A percentile compares a stretch with the other conserved stretches of the same genome.
These are phyloP conservation scores for Trametes villosa DNA, from an alignment of 768 basidiomycete species.

Conservation along the genomic window DNA sequence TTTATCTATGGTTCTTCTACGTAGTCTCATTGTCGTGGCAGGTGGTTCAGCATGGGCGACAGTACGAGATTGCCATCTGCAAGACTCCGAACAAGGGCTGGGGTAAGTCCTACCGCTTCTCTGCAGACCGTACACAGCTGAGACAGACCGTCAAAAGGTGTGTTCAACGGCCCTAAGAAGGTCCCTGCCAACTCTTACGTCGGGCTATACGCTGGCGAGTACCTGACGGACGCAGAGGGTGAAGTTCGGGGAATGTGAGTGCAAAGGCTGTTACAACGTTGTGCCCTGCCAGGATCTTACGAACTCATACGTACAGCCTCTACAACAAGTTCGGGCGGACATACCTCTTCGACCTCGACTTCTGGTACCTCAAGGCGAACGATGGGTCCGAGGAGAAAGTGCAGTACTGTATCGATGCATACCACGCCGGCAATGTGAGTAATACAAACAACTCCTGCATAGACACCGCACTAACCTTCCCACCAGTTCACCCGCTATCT, in stretches of 20 bases:
- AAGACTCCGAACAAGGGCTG: conserved; percentile 83
- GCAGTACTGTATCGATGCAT: conserved; percentile 80
- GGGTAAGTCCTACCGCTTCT: conserved; percentile 53
- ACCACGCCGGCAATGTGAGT: conserved; percentile 84
- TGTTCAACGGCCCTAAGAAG: conserved; percentile 66
- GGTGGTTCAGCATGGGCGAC: conserved; percentile 86
- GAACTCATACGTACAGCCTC: conserved; percentile 44
- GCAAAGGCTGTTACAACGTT: not conserved
- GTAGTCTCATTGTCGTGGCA: conserved; percentile 32
- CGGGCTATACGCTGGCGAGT: conserved; percentile 86
- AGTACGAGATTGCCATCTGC: conserved; percentile 60
- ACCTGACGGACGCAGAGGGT: conserved; percentile 69
- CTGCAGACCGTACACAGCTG: not conserved
- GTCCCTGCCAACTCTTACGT: conserved; percentile 75
- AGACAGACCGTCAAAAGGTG: conserved; percentile 47
- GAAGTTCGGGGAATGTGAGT: conserved; percentile 71
- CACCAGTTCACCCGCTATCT: conserved; percentile 88
- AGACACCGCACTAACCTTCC: not conserved
- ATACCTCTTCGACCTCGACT: conserved; percentile 85
- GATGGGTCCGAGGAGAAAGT: conserved; percentile 37
- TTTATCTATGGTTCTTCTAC: not conserved
- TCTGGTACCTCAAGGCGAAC: conserved; percentile 67
- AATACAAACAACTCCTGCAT: not conserved
- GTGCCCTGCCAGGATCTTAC: not conserved
- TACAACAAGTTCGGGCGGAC: conserved; percentile 77